Evolutionary conservation across 371 early-diverging fungal species (phyloP).

Genomic region (Catenaria anguillulae): DNA sequence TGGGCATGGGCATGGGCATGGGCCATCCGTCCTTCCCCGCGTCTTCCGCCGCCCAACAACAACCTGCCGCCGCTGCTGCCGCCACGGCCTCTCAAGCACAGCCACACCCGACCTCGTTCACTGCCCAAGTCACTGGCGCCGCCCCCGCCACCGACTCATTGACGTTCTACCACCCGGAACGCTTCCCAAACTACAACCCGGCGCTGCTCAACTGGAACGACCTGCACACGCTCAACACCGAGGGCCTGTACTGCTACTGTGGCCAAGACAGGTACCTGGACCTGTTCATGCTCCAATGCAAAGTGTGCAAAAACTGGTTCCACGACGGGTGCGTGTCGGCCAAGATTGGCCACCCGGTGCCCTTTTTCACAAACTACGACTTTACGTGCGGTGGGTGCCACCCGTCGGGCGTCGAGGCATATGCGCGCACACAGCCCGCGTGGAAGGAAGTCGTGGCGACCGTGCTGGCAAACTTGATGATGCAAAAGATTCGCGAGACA

Average conservation of each 20-base stretch:
- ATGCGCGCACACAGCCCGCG: conserved; percentile 45
- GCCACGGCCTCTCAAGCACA: no score
- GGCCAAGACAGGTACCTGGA: conserved; percentile 42
- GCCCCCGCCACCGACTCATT: no score
- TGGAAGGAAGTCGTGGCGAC: conserved; percentile 57
- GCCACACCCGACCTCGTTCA: no score
- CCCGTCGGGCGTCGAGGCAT: conserved; percentile 21
- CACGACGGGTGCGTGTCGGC: conserved; percentile 42
- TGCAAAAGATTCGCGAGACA: neutral
- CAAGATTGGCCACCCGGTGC: conserved; percentile 30
- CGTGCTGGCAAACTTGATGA: conserved; percentile 43
- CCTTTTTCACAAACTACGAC: conserved; percentile 47
- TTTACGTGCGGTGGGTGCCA: conserved; percentile 28
- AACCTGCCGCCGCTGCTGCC: no score
- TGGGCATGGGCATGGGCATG: no score
- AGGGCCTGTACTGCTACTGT: conserved; percentile 51
- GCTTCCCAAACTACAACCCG: no score
- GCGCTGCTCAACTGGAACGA: conserved; percentile 36
- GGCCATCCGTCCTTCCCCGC: no score
- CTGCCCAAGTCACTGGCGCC: no score
- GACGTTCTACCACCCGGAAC: no score
- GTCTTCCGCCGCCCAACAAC: no score
- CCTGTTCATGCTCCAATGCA: conserved; percentile 42
- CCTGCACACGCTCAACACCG: conserved; percentile 41
- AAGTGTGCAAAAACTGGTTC: conserved; percentile 52